Percentiles rank a stretch among this genome's conserved stretches.
Conservation (phyloP, 352 stramenopile species). For the Pythium aquatile region DNA sequence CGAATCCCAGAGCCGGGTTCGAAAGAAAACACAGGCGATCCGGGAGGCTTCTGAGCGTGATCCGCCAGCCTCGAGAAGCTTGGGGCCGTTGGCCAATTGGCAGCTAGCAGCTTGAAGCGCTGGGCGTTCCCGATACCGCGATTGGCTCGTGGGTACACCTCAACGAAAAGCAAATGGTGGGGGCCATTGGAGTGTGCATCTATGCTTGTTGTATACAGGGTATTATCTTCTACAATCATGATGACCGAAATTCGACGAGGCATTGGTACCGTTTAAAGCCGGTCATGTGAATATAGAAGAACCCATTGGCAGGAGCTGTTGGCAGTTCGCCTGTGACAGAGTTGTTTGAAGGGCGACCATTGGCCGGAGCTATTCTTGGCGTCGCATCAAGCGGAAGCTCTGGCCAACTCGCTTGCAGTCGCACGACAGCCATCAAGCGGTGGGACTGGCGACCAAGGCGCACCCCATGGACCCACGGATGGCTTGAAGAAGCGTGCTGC, state of each 20-base stretch:
- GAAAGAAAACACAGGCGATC: neutral
- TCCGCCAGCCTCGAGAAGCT: neutral
- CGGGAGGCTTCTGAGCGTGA: neutral
- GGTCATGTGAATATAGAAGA: neutral
- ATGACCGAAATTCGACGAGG: no score
- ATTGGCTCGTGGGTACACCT: conserved; percentile 18
- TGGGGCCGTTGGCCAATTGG: neutral
- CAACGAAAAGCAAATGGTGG: neutral
- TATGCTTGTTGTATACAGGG: no score
- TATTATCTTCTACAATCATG: no score
- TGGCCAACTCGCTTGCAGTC: neutral
- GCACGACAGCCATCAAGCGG: conserved; percentile 3
- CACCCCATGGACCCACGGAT: no score
- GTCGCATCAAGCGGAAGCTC: neutral
- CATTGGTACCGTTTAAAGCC: no score
- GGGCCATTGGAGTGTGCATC: neutral
- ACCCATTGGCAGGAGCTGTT: neutral
- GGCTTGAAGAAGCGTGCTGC: neutral
- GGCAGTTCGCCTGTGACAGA: conserved; percentile 14
- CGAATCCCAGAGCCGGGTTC: conserved; percentile 5
- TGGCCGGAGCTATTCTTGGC: conserved; percentile 7
- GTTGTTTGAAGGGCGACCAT: conserved; percentile 9
- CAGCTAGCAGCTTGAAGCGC: neutral
- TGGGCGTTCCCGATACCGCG: conserved; percentile 18
- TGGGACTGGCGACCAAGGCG: neutral